Conservation (phyloP, 306 rosid genomes). For the Lathyrus oleraceus region DNA sequence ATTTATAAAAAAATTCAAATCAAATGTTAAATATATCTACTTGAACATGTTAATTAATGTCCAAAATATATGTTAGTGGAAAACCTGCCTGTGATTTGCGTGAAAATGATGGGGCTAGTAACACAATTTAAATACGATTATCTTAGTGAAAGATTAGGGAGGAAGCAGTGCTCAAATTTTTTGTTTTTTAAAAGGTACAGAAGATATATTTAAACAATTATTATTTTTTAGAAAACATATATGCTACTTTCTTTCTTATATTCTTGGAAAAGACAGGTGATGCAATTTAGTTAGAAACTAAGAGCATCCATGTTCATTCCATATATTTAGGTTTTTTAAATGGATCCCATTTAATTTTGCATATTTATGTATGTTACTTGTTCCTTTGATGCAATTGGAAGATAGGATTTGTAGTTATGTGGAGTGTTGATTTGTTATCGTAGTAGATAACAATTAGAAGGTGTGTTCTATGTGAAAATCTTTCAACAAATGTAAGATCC, state of each 20-base stretch:
- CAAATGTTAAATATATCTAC: background rate
- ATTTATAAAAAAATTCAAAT: background rate
- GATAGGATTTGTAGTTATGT: too few relatives aligned
- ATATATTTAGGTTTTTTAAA: too few relatives aligned
- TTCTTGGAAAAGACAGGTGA: background rate
- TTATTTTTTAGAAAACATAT: background rate
- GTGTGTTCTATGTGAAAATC: too few relatives aligned
- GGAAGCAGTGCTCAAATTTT: background rate
- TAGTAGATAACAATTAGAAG: too few relatives aligned
- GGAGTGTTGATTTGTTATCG: too few relatives aligned
- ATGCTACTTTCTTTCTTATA: background rate
- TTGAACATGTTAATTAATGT: background rate
- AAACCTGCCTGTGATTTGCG: background rate
- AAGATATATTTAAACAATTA: background rate
- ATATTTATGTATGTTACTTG: too few relatives aligned
- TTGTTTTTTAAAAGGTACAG: too few relatives aligned
- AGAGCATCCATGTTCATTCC: too few relatives aligned
- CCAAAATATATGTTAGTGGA: background rate
- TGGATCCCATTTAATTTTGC: too few relatives aligned
- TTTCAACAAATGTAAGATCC: too few relatives aligned
- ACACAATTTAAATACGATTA: background rate
- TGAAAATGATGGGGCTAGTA: background rate
- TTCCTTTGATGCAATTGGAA: too few relatives aligned
- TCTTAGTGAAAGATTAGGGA: background rate
- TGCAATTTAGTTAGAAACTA: background rate